A percentile compares a stretch with the other conserved stretches of the same genome.
phyloP scores from a whole-genome alignment of 2,329 filamentous ascomycete species.

The Calonectria leucothoes region DNA sequence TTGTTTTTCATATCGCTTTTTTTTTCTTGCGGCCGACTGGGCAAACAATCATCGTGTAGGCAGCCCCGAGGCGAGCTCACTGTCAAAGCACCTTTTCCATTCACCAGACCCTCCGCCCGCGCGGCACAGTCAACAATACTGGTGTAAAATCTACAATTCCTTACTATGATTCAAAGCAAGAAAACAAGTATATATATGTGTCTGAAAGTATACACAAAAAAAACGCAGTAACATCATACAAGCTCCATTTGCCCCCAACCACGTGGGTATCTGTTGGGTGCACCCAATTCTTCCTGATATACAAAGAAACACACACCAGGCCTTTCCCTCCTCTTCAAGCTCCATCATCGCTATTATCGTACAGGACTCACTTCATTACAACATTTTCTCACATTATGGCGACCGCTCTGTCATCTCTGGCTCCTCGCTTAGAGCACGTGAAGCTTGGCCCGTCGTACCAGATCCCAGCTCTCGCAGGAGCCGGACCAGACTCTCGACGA shows the following conservation, averaged over 20 bases:
- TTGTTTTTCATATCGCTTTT: neutral
- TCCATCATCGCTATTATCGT: constrained; percentile 30
- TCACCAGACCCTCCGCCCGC: neutral
- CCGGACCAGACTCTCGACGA: constrained; percentile 35
- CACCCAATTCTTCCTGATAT: neutral
- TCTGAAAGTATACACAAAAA: neutral
- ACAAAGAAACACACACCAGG: neutral
- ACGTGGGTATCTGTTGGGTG: neutral
- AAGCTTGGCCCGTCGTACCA: constrained; percentile 9
- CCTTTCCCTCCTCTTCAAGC: constrained; percentile 27
- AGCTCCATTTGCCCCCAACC: neutral
- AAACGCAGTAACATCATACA: neutral
- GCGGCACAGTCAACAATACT: neutral
- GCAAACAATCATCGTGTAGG: neutral
- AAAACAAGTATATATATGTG: neutral
- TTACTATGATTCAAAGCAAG: neutral
- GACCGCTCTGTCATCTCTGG: neutral
- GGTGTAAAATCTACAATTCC: neutral
- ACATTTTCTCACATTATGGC: neutral
- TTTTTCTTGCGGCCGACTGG: neutral
- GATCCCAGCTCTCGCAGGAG: constrained; percentile 32
- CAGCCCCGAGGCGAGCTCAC: neutral
- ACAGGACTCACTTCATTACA: neutral
- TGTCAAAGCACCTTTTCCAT: neutral
- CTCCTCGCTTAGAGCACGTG: constrained; percentile 16